Evolutionary conservation across 352 stramenopile genomes (phyloP).

Genomic region (Thalassiosira mediterranea): DNA sequence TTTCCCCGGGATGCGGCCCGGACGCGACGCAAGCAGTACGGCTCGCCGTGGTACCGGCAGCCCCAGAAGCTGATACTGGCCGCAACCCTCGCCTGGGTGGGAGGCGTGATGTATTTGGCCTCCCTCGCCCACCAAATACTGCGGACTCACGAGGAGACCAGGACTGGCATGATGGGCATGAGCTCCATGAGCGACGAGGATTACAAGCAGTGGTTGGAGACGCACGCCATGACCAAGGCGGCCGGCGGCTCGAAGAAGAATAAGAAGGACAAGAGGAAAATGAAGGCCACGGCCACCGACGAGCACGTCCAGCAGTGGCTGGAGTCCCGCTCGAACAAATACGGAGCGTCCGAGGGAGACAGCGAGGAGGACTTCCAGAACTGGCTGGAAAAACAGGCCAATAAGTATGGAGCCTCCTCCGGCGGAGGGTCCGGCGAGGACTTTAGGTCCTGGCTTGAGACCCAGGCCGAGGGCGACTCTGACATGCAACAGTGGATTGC

Average conservation of each 20-base stretch:
- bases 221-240: background rate
- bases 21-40: no score
- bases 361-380: background rate
- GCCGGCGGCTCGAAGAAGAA: background rate
- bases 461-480: no score
- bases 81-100: slow-evolving; percentile 34
- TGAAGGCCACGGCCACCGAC: no score
- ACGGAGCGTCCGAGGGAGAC: background rate
- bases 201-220: slow-evolving; percentile 30
- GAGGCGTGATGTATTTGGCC: slow-evolving; percentile 43
- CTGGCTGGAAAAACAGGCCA: slow-evolving; percentile 2
- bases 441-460: slow-evolving; percentile 4
- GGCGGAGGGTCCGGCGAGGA: background rate
- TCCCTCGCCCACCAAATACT: slow-evolving; percentile 45
- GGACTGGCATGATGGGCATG: no score
- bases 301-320: slow-evolving; percentile 18
- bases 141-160: slow-evolving; percentile 24
- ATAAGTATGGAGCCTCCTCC: slow-evolving; percentile 10
- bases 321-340: slow-evolving; percentile 9
- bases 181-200: slow-evolving; percentile 26
- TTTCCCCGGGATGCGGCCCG: no score
- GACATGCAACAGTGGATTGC: no score
- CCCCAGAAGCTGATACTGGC: slow-evolving; percentile 36
- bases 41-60: slow-evolving; percentile 41
- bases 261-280: no score